These are phyloP conservation scores for Melastoma malabathricum DNA, from an alignment of 345 rosid genomes.

Conservation along the genomic window DNA sequence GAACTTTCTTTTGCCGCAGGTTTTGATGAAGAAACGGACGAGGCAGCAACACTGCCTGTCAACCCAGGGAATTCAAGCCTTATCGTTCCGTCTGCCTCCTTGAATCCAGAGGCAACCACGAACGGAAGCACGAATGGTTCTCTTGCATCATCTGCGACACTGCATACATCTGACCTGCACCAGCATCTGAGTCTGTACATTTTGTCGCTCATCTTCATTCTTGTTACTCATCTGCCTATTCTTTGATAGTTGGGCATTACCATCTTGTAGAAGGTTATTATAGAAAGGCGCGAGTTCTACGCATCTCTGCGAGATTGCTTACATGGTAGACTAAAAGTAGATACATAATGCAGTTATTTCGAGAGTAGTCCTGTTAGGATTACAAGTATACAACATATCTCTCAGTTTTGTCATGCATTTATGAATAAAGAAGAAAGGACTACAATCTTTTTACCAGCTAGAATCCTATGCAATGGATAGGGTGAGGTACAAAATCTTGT, in stretches of 20 bases:
- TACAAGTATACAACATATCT: no score
- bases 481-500: no score
- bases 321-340: no score
- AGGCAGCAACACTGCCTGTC: constrained; percentile 25
- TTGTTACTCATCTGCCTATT: constrained; percentile 17
- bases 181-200: constrained; percentile 6
- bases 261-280: no score
- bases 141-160: constrained; percentile 10
- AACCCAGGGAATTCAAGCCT: constrained; percentile 21
- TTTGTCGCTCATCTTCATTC: constrained; percentile 5
- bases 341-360: no score
- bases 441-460: no score
- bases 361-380: no score
- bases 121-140: constrained; percentile 10
- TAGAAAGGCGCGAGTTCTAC: no score
- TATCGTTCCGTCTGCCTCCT: constrained; percentile 40
- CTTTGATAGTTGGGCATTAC: constrained; percentile 7
- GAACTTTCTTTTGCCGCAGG: constrained; percentile 17
- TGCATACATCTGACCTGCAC: constrained; percentile 12
- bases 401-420: no score
- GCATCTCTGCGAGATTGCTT: no score
- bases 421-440: no score
- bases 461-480: no score
- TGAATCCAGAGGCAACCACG: constrained; percentile 53
- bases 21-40: constrained; percentile 10